A percentile compares a stretch with the other conserved stretches of the same genome.
These are phyloP conservation scores for Cercospora zeina DNA, from an alignment of 2,329 filamentous ascomycete species.

Conservation along the genomic window DNA sequence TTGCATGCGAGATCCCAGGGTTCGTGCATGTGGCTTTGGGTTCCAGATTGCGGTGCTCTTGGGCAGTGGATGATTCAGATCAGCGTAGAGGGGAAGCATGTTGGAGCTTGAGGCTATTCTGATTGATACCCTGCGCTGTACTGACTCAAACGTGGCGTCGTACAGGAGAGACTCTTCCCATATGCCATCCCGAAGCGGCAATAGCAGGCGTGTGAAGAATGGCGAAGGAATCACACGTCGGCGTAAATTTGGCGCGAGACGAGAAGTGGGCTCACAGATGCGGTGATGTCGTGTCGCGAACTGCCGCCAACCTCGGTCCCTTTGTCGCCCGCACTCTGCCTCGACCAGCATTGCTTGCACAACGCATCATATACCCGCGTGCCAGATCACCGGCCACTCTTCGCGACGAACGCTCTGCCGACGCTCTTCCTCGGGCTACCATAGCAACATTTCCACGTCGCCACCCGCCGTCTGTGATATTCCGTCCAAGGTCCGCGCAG, in stretches of 20 bases:
- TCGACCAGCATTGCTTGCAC: slow-evolving; percentile 13
- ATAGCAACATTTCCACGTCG: slow-evolving; percentile 1
- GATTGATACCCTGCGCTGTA: neutral
- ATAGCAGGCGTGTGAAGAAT: neutral
- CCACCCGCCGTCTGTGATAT: neutral
- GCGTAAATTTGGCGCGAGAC: slow-evolving; percentile 4
- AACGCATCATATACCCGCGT: slow-evolving; percentile 12
- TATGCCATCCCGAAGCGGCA: neutral
- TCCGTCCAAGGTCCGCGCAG: neutral
- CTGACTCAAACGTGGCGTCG: neutral
- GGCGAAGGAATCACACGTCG: slow-evolving; percentile 6
- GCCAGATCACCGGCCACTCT: slow-evolving; percentile 9
- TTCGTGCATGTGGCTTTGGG: neutral
- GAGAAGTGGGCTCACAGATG: slow-evolving; percentile 8
- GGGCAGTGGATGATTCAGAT: neutral
- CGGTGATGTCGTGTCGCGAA: slow-evolving; percentile 6
- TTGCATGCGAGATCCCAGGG: slow-evolving; percentile 18
- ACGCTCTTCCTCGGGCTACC: neutral
- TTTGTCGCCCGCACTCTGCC: slow-evolving; percentile 8
- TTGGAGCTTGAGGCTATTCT: neutral
- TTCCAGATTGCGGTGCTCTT: slow-evolving; percentile 5
- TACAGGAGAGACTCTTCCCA: neutral
- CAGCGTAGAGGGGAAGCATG: neutral
- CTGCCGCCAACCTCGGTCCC: slow-evolving; percentile 12
- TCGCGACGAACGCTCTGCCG: neutral